Conservation (phyloP, 2,329 filamentous ascomycete species). For the Lachnellula willkommii region DNA sequence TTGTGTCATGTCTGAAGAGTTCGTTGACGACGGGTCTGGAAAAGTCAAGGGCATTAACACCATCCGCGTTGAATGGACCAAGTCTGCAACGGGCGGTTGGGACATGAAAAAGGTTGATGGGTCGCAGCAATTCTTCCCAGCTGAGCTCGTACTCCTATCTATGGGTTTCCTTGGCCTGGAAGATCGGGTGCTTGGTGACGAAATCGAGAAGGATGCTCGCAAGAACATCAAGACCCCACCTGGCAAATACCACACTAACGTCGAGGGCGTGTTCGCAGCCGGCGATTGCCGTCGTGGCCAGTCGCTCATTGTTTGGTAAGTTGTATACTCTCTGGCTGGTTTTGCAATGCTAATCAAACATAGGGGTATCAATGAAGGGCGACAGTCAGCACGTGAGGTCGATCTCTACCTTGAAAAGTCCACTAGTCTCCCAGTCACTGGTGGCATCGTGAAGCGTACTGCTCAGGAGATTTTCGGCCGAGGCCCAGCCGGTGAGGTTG, state of each 20-base stretch:
- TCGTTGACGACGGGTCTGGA: conserved; percentile 81
- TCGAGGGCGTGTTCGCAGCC: conserved; percentile 85
- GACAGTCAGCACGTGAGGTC: conserved; percentile 86
- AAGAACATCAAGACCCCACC: conserved; percentile 95
- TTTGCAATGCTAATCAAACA: conserved; percentile 32
- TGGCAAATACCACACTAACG: conserved; percentile 82
- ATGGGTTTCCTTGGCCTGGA: conserved; percentile 98
- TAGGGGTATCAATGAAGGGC: conserved; percentile 95
- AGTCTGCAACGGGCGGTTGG: conserved; percentile 83
- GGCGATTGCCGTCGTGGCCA: conserved; percentile 94
- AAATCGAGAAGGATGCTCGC: conserved; percentile 82
- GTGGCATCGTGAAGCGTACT: conserved; percentile 85
- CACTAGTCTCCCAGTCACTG: conserved; percentile 80
- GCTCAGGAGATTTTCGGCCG: conserved; percentile 59
- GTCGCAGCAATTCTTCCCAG: conserved; percentile 92
- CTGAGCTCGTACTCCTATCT: conserved; percentile 86
- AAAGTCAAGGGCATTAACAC: conserved; percentile 95
- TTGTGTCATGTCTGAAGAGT: conserved; percentile 97
- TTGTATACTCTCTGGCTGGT: conserved; percentile 17
- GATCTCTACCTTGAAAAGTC: conserved; percentile 79
- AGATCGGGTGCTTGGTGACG: conserved; percentile 77
- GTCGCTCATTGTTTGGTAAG: conserved; percentile 91
- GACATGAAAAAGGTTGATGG: conserved; percentile 98
- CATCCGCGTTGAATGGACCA: conserved; percentile 92
- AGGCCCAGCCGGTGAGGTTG: conserved; percentile 7